Percentiles rank a stretch among this genome's conserved stretches.
These are phyloP conservation scores for Cladosporium colombiae DNA, from an alignment of 2,329 filamentous ascomycete species.

Conservation along the genomic window DNA sequence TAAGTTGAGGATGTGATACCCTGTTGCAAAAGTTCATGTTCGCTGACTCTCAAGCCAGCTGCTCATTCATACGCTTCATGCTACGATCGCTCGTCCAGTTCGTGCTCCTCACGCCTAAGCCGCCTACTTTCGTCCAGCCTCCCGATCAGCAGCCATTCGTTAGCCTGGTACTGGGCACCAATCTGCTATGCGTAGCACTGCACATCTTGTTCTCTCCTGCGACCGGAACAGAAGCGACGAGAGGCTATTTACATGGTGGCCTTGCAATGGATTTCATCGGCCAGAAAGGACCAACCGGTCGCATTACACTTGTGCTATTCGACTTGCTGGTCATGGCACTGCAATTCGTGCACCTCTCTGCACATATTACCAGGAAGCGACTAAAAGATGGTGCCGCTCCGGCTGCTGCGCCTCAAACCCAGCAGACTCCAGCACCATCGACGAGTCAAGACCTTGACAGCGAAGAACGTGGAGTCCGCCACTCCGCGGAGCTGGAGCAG, in stretches of 20 bases:
- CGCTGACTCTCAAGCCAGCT: slow-evolving; percentile 38
- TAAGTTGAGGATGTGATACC: slow-evolving; percentile 38
- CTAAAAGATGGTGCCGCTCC: slow-evolving; percentile 41
- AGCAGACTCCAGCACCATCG: slow-evolving; percentile 18
- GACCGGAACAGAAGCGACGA: slow-evolving; percentile 48
- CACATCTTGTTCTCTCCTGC: slow-evolving; percentile 48
- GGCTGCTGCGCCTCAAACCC: slow-evolving; percentile 11
- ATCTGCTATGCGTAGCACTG: slow-evolving; percentile 57
- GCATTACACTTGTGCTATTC: slow-evolving; percentile 53
- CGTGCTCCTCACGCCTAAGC: slow-evolving; percentile 61
- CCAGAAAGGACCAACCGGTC: slow-evolving; percentile 58
- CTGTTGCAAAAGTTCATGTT: not conserved
- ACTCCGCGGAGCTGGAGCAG: slow-evolving; percentile 37
- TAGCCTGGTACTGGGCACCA: slow-evolving; percentile 55
- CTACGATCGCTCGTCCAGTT: slow-evolving; percentile 58
- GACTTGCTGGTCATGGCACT: slow-evolving; percentile 57
- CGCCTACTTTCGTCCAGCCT: slow-evolving; percentile 52
- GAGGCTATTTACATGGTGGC: slow-evolving; percentile 62
- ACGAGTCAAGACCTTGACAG: slow-evolving; percentile 56
- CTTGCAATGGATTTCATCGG: slow-evolving; percentile 66
- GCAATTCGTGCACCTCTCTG: slow-evolving; percentile 59
- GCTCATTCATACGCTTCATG: slow-evolving; percentile 59
- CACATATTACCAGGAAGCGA: slow-evolving; percentile 54
- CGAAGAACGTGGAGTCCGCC: slow-evolving; percentile 59
- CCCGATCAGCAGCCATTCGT: slow-evolving; percentile 54